Evolutionary conservation across 2,329 filamentous ascomycete genomes (phyloP).

Genomic region (Xylariaceae sp.): DNA sequence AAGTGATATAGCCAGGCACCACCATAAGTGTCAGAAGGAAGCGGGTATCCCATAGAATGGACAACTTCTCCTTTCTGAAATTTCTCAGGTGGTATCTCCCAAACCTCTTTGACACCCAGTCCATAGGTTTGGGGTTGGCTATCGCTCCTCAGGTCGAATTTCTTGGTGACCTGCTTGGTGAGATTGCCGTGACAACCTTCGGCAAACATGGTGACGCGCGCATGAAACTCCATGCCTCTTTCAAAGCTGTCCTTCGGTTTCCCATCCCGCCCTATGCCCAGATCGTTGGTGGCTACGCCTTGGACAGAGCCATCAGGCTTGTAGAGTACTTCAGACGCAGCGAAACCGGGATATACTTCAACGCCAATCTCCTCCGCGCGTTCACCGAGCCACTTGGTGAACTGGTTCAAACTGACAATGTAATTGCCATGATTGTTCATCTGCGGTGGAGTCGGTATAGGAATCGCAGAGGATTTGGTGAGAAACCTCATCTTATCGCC

Average conservation of each 20-base stretch:
- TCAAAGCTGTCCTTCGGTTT: conserved; percentile 88
- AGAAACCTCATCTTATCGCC: conserved; percentile 90
- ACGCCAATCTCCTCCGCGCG: conserved; percentile 95
- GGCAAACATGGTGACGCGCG: conserved; percentile 82
- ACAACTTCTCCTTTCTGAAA: conserved; percentile 81
- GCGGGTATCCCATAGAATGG: conserved; percentile 89
- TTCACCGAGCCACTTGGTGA: conserved; percentile 93
- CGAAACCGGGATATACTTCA: conserved; percentile 94
- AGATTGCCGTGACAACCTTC: conserved; percentile 96
- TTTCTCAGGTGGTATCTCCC: conserved; percentile 92
- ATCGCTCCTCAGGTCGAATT: conserved; percentile 84
- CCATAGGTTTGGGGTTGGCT: conserved; percentile 95
- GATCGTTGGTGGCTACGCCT: conserved; percentile 93
- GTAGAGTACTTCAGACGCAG: conserved; percentile 89
- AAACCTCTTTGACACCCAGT: conserved; percentile 92
- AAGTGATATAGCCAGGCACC: conserved; percentile 99
- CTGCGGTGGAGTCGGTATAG: conserved; percentile 84
- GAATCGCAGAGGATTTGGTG: conserved; percentile 73
- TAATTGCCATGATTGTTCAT: conserved; percentile 99
- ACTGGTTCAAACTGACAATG: conserved; percentile 91
- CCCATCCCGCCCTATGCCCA: conserved; percentile 77
- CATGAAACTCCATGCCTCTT: conserved; percentile 97
- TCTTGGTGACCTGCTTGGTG: conserved; percentile 91
- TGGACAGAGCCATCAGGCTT: conserved; percentile 79
- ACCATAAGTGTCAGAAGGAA: conserved; percentile 86